These are phyloP conservation scores for Periconia sp. DNA, from an alignment of 2,329 filamentous ascomycete species.

Conservation along the genomic window DNA sequence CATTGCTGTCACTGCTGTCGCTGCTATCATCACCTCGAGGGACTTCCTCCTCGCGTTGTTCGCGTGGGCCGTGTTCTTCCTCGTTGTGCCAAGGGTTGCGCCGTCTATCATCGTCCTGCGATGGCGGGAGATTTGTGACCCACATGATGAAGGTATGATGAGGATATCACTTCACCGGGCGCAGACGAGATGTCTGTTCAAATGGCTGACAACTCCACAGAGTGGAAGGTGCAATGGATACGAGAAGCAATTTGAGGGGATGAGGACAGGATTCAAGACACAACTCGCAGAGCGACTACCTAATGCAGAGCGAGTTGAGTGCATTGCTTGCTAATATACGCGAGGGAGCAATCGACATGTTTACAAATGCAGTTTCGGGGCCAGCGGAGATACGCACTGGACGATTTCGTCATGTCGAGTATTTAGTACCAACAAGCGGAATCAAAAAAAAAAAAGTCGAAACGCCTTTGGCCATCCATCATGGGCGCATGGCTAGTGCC, in stretches of 20 bases:
- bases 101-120: constrained; percentile 22
- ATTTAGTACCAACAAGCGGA: constrained; percentile 1
- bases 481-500: background rate
- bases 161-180: background rate
- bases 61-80: constrained; percentile 20
- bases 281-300: no score
- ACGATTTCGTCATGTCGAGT: background rate
- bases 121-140: constrained; percentile 3
- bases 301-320: no score
- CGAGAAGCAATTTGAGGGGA: background rate
- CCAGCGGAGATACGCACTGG: constrained; percentile 1
- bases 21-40: constrained; percentile 15
- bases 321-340: no score
- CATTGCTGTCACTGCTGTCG: constrained; percentile 24
- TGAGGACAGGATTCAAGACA: background rate
- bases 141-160: constrained; percentile 6
- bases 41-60: constrained; percentile 16
- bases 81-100: constrained; percentile 42
- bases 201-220: background rate
- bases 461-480: background rate
- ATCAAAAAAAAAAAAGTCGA: background rate
- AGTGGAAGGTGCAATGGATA: background rate
- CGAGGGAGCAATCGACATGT: background rate
- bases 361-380: constrained; percentile 3
- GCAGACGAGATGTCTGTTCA: background rate